phyloP scores from a whole-genome alignment of 306 rosid species.

The Quercus berberidifolia region DNA sequence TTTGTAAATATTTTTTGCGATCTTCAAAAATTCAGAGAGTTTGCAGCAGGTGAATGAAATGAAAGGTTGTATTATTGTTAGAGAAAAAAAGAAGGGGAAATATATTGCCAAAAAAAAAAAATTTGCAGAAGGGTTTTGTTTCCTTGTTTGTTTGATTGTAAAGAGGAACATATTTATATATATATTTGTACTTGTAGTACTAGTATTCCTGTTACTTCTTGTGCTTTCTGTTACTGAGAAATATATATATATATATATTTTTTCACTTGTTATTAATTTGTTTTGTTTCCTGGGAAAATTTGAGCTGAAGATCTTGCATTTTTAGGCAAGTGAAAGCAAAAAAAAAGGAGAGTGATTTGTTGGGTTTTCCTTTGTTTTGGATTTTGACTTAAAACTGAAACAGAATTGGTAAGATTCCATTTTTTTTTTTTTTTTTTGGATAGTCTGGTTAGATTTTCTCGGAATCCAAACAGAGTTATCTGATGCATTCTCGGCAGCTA shows the following conservation, averaged over 20 bases:
- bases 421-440: not conserved
- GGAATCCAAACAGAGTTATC: not conserved
- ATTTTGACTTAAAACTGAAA: not conserved
- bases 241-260: too few relatives aligned
- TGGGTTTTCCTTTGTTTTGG: not conserved
- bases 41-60: too few relatives aligned
- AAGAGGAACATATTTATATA: conserved; percentile 9
- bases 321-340: not conserved
- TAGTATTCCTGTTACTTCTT: not conserved
- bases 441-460: not conserved
- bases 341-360: not conserved
- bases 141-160: conserved; percentile 28
- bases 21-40: not conserved
- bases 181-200: not conserved
- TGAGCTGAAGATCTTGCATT: not conserved
- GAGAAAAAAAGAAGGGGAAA: not conserved
- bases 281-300: conserved; percentile 1
- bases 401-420: not conserved
- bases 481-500: not conserved
- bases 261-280: not conserved
- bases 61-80: too few relatives aligned
- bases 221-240: conserved; percentile 15
- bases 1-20: conserved; percentile 54
- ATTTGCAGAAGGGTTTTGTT: conserved; percentile 10
- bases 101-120: not conserved